phyloP scores from a whole-genome alignment of 495 filamentous ascomycete species.

The Tuber indicum region DNA sequence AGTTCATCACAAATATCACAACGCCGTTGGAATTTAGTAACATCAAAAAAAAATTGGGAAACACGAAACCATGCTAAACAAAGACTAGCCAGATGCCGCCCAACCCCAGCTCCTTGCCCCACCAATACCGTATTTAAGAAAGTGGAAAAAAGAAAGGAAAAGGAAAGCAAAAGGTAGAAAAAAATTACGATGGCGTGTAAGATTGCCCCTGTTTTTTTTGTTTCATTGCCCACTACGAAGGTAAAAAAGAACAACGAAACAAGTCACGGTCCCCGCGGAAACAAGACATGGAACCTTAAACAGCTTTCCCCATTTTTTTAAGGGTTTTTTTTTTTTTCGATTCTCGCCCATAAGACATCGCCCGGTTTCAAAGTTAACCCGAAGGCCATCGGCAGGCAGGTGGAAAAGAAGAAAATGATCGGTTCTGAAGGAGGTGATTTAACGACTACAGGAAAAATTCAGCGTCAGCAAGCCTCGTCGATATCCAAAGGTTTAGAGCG shows the following conservation, averaged over 20 bases:
- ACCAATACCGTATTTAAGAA: constrained; percentile 2
- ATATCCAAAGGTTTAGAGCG: constrained; percentile 1
- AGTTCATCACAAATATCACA: neutral
- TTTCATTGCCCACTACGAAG: neutral
- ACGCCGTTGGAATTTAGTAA: constrained; percentile 4
- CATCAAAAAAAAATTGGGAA: neutral
- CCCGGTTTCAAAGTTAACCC: neutral
- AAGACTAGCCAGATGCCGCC: constrained; percentile 3
- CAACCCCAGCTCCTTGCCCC: neutral
- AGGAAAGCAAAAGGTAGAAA: neutral
- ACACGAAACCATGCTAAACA: constrained; percentile 3
- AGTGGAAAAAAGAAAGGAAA: neutral
- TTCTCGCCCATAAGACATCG: neutral
- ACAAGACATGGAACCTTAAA: neutral
- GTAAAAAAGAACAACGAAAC: neutral
- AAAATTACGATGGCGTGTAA: neutral
- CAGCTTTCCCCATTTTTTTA: neutral
- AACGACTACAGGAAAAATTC: constrained; percentile 3
- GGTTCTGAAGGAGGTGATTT: neutral
- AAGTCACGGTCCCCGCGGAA: neutral
- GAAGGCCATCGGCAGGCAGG: neutral
- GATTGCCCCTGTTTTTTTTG: neutral
- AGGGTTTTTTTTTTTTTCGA: constrained; percentile 4
- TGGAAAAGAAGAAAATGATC: neutral
- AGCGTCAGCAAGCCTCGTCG: constrained; percentile 4